Base-by-base conservation (phyloP, 2,329 filamentous ascomycete genomes). In the Penicillium psychrosexuale region DNA sequence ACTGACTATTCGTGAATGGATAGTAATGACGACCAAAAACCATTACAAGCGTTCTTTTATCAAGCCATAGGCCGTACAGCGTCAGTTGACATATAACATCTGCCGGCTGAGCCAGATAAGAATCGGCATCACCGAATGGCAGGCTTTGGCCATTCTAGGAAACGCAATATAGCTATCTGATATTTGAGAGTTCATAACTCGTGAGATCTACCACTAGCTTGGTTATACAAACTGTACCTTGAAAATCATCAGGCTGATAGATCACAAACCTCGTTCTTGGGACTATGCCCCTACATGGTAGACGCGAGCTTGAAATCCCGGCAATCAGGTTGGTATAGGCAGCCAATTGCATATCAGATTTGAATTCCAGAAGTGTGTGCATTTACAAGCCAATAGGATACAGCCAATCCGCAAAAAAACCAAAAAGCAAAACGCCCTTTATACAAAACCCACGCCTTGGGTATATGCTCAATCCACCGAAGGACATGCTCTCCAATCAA, bases 181-280 rank as follows among this genome's bases (percentile, higher is more conserved):
- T 24, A 24, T 24, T 24, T 38, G 11, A n/a, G 47, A 40, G 27
- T 22, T 22, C 39, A 15, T n/a, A 27, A 28, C 39, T 40, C 24
- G 19, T 38, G 40, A 51, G 52, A 51, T 54, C 47, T 34, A 54
- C 52, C 47, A 42, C 52, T 54, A 45, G 40, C 34, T n/a, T 19
- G n/a, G n/a, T 9, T 9, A 8, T 15, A 31, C 28, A 24, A 38
- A 36, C 17, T 27, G 39, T 28, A 46, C 36, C 42, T 55, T 47
- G 28, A 19, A 42, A 36, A 43, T 31, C 22, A 37, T 42, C 9
- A 4, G 15, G 12, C 15, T n/a, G 53, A 55, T 42, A 52, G 42
- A 55, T 55, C 48, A 52, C 36, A 52, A 47, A 47, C 8, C 6
- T 8, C 9, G 11, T 19, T 28, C n/a, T n/a, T 22, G 8, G 27